Percentiles rank a stretch among this genome's conserved stretches.
Evolutionary conservation across 345 rosid species (phyloP).

Genomic region (thale cress (Arabidopsis thaliana)): TAIR10.1 NC_003074.8:13920501-13921000

Average conservation of each 20-base stretch:
- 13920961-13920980: background rate
- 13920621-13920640: background rate
- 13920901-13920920: background rate
- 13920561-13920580: background rate
- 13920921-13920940: background rate
- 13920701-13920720: background rate
- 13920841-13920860: background rate
- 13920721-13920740: too few species aligned
- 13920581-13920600: background rate
- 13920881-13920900: background rate
- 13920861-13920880: rapidly evolving
- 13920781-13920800: background rate
- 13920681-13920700: background rate
- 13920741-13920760: background rate
- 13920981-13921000: background rate
- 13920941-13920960: background rate
- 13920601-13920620: background rate
- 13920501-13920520: background rate
- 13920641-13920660: background rate
- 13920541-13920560: background rate
- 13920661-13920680: background rate
- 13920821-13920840: rapidly evolving
- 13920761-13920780: background rate
- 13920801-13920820: background rate
- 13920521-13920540: background rate